Conservation (phyloP, 352 stramenopile species). For the Phytophthora sojae region DNA sequence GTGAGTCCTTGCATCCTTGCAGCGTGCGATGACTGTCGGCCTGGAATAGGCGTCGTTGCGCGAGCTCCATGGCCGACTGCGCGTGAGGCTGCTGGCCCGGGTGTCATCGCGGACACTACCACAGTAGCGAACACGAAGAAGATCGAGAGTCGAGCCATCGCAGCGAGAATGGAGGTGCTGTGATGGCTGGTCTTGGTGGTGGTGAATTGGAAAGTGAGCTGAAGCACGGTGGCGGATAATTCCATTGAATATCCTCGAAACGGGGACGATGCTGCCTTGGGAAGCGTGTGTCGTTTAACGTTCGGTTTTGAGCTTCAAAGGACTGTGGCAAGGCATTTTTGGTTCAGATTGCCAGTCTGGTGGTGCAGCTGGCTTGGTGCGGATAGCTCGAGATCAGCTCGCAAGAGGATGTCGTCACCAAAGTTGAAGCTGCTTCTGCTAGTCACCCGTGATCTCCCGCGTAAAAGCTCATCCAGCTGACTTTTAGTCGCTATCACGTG, state of each 20-base stretch:
- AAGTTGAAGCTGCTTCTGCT: constrained; percentile 18
- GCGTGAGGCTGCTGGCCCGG: constrained; percentile 20
- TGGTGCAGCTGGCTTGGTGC: constrained; percentile 28
- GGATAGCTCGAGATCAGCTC: constrained; percentile 29
- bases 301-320: constrained; percentile 2
- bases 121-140: constrained; percentile 24
- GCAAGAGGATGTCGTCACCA: constrained; percentile 3
- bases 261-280: neutral
- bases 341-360: constrained; percentile 18
- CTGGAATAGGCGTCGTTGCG: constrained; percentile 29
- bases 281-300: neutral
- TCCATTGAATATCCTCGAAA: constrained; percentile 23
- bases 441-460: constrained; percentile 8
- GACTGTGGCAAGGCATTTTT: neutral
- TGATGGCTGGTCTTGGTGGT: constrained; percentile 2
- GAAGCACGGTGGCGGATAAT: constrained; percentile 3
- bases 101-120: constrained; percentile 8
- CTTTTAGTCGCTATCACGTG: constrained; percentile 16
- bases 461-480: constrained; percentile 19
- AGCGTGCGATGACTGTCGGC: constrained; percentile 23
- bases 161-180: neutral
- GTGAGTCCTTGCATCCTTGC: constrained; percentile 26
- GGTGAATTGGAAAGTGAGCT: constrained; percentile 26
- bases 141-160: constrained; percentile 12
- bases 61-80: constrained; percentile 17